Evolutionary conservation across 768 basidiomycete species (phyloP).

Genomic region (Rhodotorula paludigena): DNA sequence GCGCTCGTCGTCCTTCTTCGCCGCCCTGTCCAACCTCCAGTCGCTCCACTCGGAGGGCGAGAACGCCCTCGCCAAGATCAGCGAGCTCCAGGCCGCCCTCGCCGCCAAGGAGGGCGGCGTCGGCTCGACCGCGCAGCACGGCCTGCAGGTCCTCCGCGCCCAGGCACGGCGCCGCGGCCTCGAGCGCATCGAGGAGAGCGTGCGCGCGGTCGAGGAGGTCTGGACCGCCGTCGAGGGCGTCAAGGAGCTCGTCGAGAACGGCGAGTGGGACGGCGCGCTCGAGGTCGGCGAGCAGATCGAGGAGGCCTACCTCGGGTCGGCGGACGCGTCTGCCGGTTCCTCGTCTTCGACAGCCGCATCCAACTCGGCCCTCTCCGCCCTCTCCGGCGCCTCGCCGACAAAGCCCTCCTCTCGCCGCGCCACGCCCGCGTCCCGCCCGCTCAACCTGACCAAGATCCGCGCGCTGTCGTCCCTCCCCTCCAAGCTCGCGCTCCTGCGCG

Average conservation of each 20-base stretch:
- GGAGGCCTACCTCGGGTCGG: slow-evolving; percentile 36
- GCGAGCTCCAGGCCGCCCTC: slow-evolving; percentile 64
- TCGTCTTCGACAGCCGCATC: too few species aligned
- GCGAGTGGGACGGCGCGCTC: slow-evolving; percentile 83
- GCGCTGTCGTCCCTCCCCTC: slow-evolving; percentile 72
- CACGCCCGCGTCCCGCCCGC: slow-evolving; percentile 7
- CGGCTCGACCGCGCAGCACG: slow-evolving; percentile 60
- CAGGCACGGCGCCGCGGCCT: slow-evolving; percentile 56
- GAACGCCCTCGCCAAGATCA: slow-evolving; percentile 70
- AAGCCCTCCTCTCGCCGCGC: slow-evolving; percentile 7
- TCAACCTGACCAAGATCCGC: slow-evolving; percentile 63
- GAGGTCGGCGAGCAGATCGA: slow-evolving; percentile 66
- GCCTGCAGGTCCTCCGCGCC: slow-evolving; percentile 65
- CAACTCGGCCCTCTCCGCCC: slow-evolving; percentile 9
- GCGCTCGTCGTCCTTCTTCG: slow-evolving; percentile 89
- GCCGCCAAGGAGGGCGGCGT: slow-evolving; percentile 50
- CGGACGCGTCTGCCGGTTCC: slow-evolving; percentile 10
- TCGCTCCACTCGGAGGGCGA: slow-evolving; percentile 85
- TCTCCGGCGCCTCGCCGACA: neutral
- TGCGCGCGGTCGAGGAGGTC: slow-evolving; percentile 60
- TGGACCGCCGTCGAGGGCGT: slow-evolving; percentile 64
- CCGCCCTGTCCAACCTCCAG: slow-evolving; percentile 88
- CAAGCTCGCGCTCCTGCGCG: slow-evolving; percentile 65
- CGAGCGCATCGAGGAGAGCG: slow-evolving; percentile 49
- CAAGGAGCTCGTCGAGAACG: slow-evolving; percentile 74